Evolutionary conservation across 116 monocot genomes (phyloP), one percentile per base, ranked within the genome.

Genomic region (Trichopus zeylanicus): DNA sequence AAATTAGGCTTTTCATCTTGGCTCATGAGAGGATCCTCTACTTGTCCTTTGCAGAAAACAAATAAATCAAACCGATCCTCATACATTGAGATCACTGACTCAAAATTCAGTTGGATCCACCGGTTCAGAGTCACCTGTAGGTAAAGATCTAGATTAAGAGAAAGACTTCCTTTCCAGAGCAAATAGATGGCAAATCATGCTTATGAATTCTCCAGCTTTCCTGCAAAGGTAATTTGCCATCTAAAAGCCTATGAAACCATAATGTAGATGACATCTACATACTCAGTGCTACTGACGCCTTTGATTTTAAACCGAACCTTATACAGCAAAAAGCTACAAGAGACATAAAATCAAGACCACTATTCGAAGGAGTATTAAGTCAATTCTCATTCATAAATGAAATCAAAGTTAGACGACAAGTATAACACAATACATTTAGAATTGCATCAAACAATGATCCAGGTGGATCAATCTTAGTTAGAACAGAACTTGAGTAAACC

Each of bases 51-150:
- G 66, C 18, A 56, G 27, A 97, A 63, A 31, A 87, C 67, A 71
- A 54, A 75, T 34, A 97, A 66, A 51, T 81, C 84, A 63, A 87
- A 87, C 9, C 84, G 75, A 60, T 97, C 95, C 63, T 97, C 95
- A 51, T 87, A 97, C 84, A 97, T 91, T 30, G 79, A 74, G 49
- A 75, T 56, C 72, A 97, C 83, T 55, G 91, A 84, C 61, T 86
- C 77, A 60, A 97, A 90, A 60, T 91, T 83, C 31, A 87, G 79
- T 24, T 75, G 68, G 15, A 90, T 46, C 95, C 95, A 97, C 42
- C 70, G 70, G 25, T 78, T 97, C 59, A 97, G 69, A 42, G 79
- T 81, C 51, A 88, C 87, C 95, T 97, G 59, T 30, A 13, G 66
- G 23, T 37, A 38, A 39, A 22, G 3, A 49, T 22, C 19, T 49